Base-by-base conservation (phyloP, 2,329 filamentous ascomycete genomes). In the Colletotrichum sp. region DNA sequence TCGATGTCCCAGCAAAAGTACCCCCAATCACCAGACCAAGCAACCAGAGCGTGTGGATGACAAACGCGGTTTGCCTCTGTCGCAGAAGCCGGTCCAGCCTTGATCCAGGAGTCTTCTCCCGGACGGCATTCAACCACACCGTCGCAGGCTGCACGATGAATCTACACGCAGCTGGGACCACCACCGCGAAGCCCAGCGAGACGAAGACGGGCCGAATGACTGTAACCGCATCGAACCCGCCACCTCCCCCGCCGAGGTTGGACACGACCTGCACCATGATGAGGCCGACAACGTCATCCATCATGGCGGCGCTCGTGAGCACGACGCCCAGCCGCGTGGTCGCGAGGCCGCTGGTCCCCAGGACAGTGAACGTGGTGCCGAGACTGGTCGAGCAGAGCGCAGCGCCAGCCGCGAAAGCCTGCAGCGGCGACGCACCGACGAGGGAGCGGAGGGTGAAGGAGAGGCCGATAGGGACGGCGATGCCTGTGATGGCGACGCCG, bases 241-340 rank as follows among this genome's bases (percentile, higher is more conserved):
- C 75, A 48, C 10, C 76, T 5, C 72, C 76, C 78, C 61, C 81
- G 70, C 83, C 93, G 0, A 96, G 85, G 62, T 92, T 93, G 0
- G 93, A 90, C 27, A 97, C 93, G 61, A 96, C 89, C 78, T 95
- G 91, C 0, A 95, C 93, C 91, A 96, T 94, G 9, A 96, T 91
- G 12, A 96, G 85, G 0, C 94, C 94, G 2, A 94, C 89, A 0
- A 96, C 92, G 83, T 97, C 94, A 80, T 97, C 95, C 85, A 97
- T 91, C 91, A 97, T 94, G 0, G 94, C 95, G 1, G 94, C 94
- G 74, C 91, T 93, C 4, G 91, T 91, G 1, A 96, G 87, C 0
- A 97, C 90, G 84, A 91, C 72, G 85, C 95, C 89, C 7, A 90
- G 80, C 9, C 88, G 84, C 3, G 87, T 87, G 2, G 82, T 78